Evolutionary conservation across 2,329 filamentous ascomycete species (phyloP).

Genomic region (Microdochium trichocladiopsis): DNA sequence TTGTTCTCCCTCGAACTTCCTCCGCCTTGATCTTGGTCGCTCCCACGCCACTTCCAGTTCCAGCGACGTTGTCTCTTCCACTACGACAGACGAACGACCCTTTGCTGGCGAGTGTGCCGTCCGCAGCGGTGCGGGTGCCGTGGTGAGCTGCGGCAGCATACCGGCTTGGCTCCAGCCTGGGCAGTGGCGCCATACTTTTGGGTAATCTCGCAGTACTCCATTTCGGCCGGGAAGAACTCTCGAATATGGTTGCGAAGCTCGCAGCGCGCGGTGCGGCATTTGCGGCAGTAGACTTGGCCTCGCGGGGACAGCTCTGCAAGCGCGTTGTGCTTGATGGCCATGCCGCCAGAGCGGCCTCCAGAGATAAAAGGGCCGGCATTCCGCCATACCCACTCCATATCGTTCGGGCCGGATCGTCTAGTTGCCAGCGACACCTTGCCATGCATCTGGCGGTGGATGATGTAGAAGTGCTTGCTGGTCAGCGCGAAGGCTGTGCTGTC

Average conservation of each 20-base stretch:
- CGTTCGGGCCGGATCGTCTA: slow-evolving; percentile 53
- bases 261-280: slow-evolving; percentile 54
- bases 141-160: slow-evolving; percentile 54
- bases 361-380: slow-evolving; percentile 38
- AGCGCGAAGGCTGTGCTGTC: slow-evolving; percentile 57
- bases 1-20: neutral
- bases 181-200: slow-evolving; percentile 47
- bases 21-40: neutral
- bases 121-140: slow-evolving; percentile 52
- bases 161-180: slow-evolving; percentile 34
- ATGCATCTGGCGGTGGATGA: slow-evolving; percentile 49
- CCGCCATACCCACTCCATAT: slow-evolving; percentile 58
- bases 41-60: neutral
- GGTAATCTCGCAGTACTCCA: slow-evolving; percentile 55
- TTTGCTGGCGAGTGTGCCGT: slow-evolving; percentile 34
- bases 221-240: slow-evolving; percentile 47
- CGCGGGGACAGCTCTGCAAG: slow-evolving; percentile 43
- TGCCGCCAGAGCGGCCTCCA: slow-evolving; percentile 5
- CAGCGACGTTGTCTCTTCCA: neutral
- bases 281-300: slow-evolving; percentile 55
- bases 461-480: slow-evolving; percentile 50
- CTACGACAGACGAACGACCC: slow-evolving; percentile 15
- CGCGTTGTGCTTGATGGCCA: slow-evolving; percentile 14
- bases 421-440: slow-evolving; percentile 48
- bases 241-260: slow-evolving; percentile 57